A percentile compares a stretch with the other conserved stretches of the same genome.
These are phyloP conservation scores for Alloteropsis semialata DNA, from an alignment of 176 grass and related monocot genomes.

Conservation along the genomic window DNA sequence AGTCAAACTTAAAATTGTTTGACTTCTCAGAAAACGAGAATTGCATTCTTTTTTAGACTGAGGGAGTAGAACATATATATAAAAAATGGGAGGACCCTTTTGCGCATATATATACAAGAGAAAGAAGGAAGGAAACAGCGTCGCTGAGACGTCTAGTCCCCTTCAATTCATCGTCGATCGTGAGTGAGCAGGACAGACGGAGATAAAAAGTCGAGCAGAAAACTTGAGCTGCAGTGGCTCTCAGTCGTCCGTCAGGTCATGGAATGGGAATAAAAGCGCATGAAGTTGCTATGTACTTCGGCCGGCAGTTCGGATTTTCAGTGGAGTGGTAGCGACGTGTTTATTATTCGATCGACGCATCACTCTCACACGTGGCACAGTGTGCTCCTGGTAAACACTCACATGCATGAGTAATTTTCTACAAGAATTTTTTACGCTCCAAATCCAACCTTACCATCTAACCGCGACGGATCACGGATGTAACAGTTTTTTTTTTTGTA, in stretches of 20 bases:
- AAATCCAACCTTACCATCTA: too few species aligned
- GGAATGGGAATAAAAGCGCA: not conserved
- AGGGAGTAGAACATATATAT: not conserved
- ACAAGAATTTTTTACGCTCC: too few species aligned
- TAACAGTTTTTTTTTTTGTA: too few species aligned
- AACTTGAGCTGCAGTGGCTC: not conserved
- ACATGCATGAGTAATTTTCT: too few species aligned
- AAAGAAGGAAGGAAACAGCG: not conserved
- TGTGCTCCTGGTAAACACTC: not conserved
- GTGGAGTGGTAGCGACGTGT: not conserved
- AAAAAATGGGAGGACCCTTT: not conserved
- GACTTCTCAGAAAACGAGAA: too few species aligned
- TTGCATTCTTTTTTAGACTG: too few species aligned
- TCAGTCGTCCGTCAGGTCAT: not conserved
- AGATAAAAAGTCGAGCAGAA: not conserved
- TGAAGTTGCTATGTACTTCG: not conserved
- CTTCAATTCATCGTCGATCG: not conserved
- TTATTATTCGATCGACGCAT: too few species aligned
- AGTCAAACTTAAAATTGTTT: too few species aligned
- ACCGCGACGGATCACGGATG: too few species aligned
- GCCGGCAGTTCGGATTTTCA: not conserved
- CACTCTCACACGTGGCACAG: not conserved
- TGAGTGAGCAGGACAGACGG: not conserved
- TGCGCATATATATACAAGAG: not conserved
- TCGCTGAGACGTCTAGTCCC: constrained; percentile 12